These are phyloP conservation scores for Amanita molliuscula DNA, from an alignment of 768 basidiomycete genomes.

Conservation along the genomic window DNA sequence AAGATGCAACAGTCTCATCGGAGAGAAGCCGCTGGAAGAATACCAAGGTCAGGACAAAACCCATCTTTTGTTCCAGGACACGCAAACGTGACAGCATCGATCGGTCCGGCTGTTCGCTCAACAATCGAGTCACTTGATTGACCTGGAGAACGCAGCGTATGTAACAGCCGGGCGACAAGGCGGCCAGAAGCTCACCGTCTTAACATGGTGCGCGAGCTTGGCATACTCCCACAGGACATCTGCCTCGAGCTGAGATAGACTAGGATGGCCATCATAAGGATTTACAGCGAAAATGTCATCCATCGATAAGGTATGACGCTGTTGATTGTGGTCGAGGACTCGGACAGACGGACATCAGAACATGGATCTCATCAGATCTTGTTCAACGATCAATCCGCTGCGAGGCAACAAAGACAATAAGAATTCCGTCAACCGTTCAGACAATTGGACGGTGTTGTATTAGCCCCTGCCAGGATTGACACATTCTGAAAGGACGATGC, in stretches of 20 bases:
- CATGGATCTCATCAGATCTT: slow-evolving; percentile 3
- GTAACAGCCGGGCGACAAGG: neutral
- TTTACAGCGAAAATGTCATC: slow-evolving; percentile 45
- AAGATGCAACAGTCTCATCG: neutral
- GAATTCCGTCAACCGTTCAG: slow-evolving; percentile 20
- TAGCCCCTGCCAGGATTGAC: slow-evolving; percentile 1
- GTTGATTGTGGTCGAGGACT: neutral
- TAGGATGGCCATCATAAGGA: slow-evolving; percentile 65
- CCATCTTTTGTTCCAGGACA: slow-evolving; percentile 88
- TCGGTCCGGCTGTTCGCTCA: slow-evolving; percentile 72
- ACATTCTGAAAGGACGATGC: slow-evolving; percentile 1
- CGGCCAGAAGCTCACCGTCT: slow-evolving; percentile 39
- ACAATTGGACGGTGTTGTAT: slow-evolving; percentile 23
- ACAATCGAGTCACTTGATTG: slow-evolving; percentile 51
- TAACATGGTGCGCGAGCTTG: slow-evolving; percentile 73
- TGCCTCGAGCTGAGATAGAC: slow-evolving; percentile 58
- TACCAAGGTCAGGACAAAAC: slow-evolving; percentile 86
- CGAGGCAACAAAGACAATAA: slow-evolving; percentile 32
- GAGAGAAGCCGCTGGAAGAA: slow-evolving; percentile 5
- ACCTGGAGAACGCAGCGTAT: slow-evolving; percentile 30
- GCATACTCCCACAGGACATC: slow-evolving; percentile 91
- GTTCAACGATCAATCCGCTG: slow-evolving; percentile 1
- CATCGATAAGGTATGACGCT: slow-evolving; percentile 1
- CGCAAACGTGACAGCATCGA: slow-evolving; percentile 66
- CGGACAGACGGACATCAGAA: neutral